Base-by-base conservation (phyloP, 176 grass and related monocot genomes). In the Zea luxurians region DNA sequence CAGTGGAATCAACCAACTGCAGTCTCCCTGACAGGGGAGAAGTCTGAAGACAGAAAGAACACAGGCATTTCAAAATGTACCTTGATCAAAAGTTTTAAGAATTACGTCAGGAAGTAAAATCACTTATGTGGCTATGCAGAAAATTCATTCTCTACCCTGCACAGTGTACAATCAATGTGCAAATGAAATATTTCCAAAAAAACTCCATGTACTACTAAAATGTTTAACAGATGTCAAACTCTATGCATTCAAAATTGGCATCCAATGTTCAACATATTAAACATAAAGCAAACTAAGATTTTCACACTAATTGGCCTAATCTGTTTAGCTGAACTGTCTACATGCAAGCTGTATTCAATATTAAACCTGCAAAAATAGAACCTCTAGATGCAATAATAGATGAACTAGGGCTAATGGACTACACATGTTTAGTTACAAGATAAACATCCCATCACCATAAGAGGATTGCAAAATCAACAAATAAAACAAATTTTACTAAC, bases 1-100 rank as follows among this genome's bases (percentile, higher is more conserved):
- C 89, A 43, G 95, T 94, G 63, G 90, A 90, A 90, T 98, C 95
- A 78, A 91, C 87, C 83, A 98, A 73, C 80, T 90, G 89, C 71
- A 94, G 77, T 81, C 76, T 89, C 80, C 85, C 87, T 80, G 91
- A 82, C 70, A 67, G 34, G 78, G 81, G 73, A 86, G 77, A 97
- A 48, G 78, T 55, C 95, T 98, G 89, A 78, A 85, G 60, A 73
- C 55, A 89, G 55, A 43, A 80, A 73, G 71, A 36, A 78, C 76
- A 64, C 8, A 78, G 44, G 21, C 18, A 83, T 55, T 83, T 77
- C 59, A 86, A 42, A 64, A 58, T 71, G 73, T 15, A 76, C 43
- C 45, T 35, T 54, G 15, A 86, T 81, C 10, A 10, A 17, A 75
- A 59, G 17, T 70, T 15, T 62, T 36, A 76, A 75, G 45, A 81